Conservation (phyloP, 2,329 filamentous ascomycete species). For the Aureobasidium lini region DNA sequence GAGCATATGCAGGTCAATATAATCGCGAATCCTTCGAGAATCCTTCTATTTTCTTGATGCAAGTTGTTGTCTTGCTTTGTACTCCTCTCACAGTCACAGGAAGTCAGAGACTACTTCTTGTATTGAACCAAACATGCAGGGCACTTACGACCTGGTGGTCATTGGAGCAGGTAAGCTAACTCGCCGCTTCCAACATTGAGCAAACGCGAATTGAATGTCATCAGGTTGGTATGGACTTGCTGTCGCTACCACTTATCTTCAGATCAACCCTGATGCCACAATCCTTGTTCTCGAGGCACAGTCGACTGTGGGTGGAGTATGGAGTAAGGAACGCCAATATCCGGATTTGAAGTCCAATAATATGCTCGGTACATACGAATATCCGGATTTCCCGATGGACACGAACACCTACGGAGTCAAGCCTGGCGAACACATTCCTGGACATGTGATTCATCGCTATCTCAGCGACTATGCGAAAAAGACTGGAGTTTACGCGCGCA, state of each 20-base stretch:
- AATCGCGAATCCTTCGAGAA: background rate
- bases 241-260: constrained; percentile 42
- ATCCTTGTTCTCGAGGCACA: constrained; percentile 38
- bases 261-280: constrained; percentile 34
- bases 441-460: constrained; percentile 49
- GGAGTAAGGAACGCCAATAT: constrained; percentile 61
- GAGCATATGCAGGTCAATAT: constrained; percentile 4
- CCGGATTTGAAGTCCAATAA: constrained; percentile 68
- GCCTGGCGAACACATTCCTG: constrained; percentile 52
- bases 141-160: constrained; percentile 27
- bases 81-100: background rate
- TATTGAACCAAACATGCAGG: background rate
- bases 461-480: constrained; percentile 48
- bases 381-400: constrained; percentile 65
- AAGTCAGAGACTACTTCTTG: background rate
- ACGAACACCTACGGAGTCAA: constrained; percentile 37
- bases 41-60: background rate
- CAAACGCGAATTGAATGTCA: background rate
- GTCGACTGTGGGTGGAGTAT: constrained; percentile 54
- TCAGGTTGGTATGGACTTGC: constrained; percentile 40
- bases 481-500: constrained; percentile 42
- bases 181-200: background rate
- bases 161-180: constrained; percentile 42
- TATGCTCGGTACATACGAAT: constrained; percentile 65
- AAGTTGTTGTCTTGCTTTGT: background rate